Conservation (phyloP, 495 filamentous ascomycete species). For the Gamarada debralockiae region DNA sequence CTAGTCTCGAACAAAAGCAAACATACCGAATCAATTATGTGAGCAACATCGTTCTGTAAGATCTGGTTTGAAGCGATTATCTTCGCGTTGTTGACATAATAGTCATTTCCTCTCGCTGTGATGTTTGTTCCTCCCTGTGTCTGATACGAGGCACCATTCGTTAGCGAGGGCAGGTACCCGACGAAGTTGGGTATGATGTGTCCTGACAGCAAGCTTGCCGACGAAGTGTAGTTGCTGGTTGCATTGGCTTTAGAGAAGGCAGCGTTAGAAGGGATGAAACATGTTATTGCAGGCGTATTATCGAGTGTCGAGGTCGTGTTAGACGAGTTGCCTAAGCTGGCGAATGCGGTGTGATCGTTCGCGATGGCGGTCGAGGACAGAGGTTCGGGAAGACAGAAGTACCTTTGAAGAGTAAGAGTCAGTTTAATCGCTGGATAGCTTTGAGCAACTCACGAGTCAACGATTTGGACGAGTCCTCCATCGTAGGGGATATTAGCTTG, state of each 20-base stretch:
- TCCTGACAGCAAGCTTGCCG: conserved; percentile 17
- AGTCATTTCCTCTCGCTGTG: conserved; percentile 25
- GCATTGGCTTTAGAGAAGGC: conserved; percentile 17
- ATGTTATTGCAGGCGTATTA: conserved; percentile 22
- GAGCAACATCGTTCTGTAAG: conserved; percentile 33
- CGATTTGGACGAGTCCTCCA: conserved; percentile 30
- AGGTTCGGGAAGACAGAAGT: conserved; percentile 41
- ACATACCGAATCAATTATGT: conserved; percentile 34
- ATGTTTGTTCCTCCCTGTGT: conserved; percentile 26
- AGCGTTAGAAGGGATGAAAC: conserved; percentile 24
- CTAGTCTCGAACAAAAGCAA: too few species aligned
- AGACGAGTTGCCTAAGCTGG: conserved; percentile 30
- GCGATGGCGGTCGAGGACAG: conserved; percentile 25
- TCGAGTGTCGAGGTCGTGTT: conserved; percentile 38
- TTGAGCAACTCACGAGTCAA: conserved; percentile 23
- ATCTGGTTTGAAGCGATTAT: conserved; percentile 31
- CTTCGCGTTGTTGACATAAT: conserved; percentile 32
- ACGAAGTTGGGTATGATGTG: conserved; percentile 29
- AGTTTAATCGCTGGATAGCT: neutral
- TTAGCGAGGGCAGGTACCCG: conserved; percentile 30
- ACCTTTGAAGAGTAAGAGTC: conserved; percentile 13
- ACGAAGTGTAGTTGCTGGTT: neutral
- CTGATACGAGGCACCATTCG: conserved; percentile 26
- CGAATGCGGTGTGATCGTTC: conserved; percentile 22
- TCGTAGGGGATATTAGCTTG: conserved; percentile 29